phyloP scores from a whole-genome alignment of 1,284 basidiomycete species.

The Pseudozyma sp. region DNA sequence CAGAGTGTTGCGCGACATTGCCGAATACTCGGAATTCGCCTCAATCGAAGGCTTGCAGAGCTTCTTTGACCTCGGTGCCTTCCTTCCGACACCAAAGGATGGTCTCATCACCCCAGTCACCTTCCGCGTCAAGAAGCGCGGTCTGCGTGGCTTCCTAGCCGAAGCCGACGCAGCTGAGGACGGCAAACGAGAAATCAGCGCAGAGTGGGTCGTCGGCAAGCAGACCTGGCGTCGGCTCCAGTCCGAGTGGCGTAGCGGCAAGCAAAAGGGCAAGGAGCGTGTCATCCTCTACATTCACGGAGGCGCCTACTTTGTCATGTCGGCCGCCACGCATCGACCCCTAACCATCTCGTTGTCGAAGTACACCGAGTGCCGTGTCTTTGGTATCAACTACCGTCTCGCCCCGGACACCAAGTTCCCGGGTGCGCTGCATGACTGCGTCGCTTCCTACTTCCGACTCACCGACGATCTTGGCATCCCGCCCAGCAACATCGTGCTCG shows the following conservation, averaged over 20 bases:
- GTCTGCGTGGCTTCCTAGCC: constrained; percentile 81
- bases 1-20: constrained; percentile 85
- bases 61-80: constrained; percentile 82
- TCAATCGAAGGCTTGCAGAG: constrained; percentile 79
- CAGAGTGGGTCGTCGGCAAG: constrained; percentile 96
- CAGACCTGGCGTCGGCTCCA: constrained; percentile 89
- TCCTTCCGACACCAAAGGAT: constrained; percentile 90
- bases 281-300: constrained; percentile 95
- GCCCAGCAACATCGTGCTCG: constrained; percentile 76
- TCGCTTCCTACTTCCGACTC: constrained; percentile 86
- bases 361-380: constrained; percentile 89
- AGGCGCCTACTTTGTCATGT: constrained; percentile 94
- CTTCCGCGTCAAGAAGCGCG: constrained; percentile 81
- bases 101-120: constrained; percentile 95
- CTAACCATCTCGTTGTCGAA: constrained; percentile 93
- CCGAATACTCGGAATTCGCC: constrained; percentile 83
- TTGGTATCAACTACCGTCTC: constrained; percentile 95
- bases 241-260: constrained; percentile 75
- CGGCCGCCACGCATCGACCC: constrained; percentile 90
- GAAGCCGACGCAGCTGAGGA: constrained; percentile 80
- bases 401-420: constrained; percentile 95
- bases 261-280: constrained; percentile 74
- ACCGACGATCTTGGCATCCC: constrained; percentile 89
- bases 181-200: constrained; percentile 82
- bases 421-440: constrained; percentile 90